Percentiles rank a stretch among this genome's conserved stretches.
Conservation (phyloP, 257 asterid genomes). For the Solanum megistacrolobum region DNA sequence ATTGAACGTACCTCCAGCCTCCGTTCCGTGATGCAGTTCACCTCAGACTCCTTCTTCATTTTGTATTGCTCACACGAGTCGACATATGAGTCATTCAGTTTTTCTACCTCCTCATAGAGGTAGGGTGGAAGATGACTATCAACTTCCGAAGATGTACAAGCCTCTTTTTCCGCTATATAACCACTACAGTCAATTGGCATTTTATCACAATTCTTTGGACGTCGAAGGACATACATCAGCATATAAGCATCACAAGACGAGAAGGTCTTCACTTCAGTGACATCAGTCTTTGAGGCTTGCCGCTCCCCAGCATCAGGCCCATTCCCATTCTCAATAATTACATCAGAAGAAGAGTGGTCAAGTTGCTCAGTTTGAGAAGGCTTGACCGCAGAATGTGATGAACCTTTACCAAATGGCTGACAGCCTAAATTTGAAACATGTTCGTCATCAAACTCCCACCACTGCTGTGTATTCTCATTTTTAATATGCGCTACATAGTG, state of each 20-base stretch:
- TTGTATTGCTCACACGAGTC: slow-evolving; percentile 62
- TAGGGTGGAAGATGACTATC: slow-evolving; percentile 56
- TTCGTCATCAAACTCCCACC: slow-evolving; percentile 99
- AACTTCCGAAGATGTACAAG: slow-evolving; percentile 14
- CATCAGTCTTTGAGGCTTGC: slow-evolving; percentile 32
- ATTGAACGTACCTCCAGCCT: slow-evolving; percentile 81
- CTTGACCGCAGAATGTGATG: slow-evolving; percentile 40
- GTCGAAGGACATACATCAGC: slow-evolving; percentile 77
- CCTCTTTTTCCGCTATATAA: slow-evolving; percentile 27
- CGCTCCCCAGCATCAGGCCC: slow-evolving; percentile 19
- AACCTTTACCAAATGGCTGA: slow-evolving; percentile 58
- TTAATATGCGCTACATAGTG: slow-evolving; percentile 87
- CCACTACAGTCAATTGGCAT: slow-evolving; percentile 10
- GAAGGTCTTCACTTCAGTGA: slow-evolving; percentile 39
- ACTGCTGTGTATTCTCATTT: slow-evolving; percentile 71
- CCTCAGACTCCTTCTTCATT: slow-evolving; percentile 49
- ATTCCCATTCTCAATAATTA: slow-evolving; percentile 28
- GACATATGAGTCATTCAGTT: slow-evolving; percentile 37
- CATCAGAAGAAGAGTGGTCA: slow-evolving; percentile 33
- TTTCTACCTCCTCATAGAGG: slow-evolving; percentile 56
- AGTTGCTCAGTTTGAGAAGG: slow-evolving; percentile 31
- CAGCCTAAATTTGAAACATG: slow-evolving; percentile 70
- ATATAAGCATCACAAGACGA: slow-evolving; percentile 94
- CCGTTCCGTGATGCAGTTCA: slow-evolving; percentile 47
- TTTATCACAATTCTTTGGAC: slow-evolving; percentile 21